A percentile compares a stretch with the other conserved stretches of the same genome.
Conservation (phyloP, 305 asterid genomes). For the Euphrasia arctica region DNA sequence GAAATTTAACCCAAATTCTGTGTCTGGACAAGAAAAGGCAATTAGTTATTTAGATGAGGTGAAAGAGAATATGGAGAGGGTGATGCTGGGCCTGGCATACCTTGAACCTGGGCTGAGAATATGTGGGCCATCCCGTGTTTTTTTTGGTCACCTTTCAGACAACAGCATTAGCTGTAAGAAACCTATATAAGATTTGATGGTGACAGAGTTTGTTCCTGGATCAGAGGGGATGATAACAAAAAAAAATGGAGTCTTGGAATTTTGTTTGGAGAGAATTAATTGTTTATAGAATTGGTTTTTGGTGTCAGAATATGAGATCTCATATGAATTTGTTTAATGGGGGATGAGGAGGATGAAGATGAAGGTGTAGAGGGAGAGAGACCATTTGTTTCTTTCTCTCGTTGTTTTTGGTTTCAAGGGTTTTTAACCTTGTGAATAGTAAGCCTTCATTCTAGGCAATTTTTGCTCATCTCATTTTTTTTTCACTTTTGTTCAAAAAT, state of each 20-base stretch:
- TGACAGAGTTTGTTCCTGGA: slow-evolving; percentile 91
- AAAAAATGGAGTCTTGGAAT: slow-evolving; percentile 30
- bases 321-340: slow-evolving; percentile 28
- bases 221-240: slow-evolving; percentile 46
- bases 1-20: slow-evolving; percentile 28
- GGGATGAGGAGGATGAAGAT: slow-evolving; percentile 18
- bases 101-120: slow-evolving; percentile 71
- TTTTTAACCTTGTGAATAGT: background rate
- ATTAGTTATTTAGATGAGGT: too few species aligned
- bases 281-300: slow-evolving; percentile 35
- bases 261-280: slow-evolving; percentile 22
- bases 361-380: slow-evolving; percentile 1
- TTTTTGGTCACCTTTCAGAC: slow-evolving; percentile 50
- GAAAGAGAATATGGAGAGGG: slow-evolving; percentile 51
- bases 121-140: slow-evolving; percentile 64
- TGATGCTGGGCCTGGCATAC: slow-evolving; percentile 40
- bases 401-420: background rate
- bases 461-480: slow-evolving; percentile 1
- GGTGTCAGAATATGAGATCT: slow-evolving; percentile 83
- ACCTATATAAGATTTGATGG: slow-evolving; percentile 65
- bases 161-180: slow-evolving; percentile 81
- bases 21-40: slow-evolving; percentile 12
- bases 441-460: background rate
- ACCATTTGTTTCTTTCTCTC: slow-evolving; percentile 22
- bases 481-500: too few species aligned